Percentiles rank a stretch among this genome's conserved stretches.
Conservation (phyloP, 306 rosid species). For the Trifolium subterraneum region DNA sequence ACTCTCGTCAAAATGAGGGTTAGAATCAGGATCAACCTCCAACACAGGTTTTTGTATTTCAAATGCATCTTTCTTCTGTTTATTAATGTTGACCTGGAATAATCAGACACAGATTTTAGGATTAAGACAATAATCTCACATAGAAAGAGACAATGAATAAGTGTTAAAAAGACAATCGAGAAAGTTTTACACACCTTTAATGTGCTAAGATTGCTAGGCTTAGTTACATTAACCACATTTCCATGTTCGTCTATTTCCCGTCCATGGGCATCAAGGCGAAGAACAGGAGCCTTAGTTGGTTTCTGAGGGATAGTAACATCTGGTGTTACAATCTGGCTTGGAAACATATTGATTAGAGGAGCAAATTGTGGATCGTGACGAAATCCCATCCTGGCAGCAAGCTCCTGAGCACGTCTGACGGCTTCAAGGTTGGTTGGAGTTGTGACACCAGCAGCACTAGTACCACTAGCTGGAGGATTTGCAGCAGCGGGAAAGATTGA, state of each 20-base stretch:
- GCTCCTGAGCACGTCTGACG: conserved; percentile 93
- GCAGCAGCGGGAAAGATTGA: conserved; percentile 52
- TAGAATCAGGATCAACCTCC: conserved; percentile 85
- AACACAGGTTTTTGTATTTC: conserved; percentile 88
- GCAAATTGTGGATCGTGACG: conserved; percentile 96
- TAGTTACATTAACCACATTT: conserved; percentile 73
- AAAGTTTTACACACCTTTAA: conserved; percentile 73
- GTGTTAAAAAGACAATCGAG: conserved; percentile 15
- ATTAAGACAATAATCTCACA: conserved; percentile 5
- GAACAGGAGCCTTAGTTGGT: conserved; percentile 91
- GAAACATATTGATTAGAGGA: conserved; percentile 88
- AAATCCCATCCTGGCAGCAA: conserved; percentile 95
- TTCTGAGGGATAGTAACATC: conserved; percentile 72
- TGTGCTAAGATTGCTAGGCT: conserved; percentile 90
- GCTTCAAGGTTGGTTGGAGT: conserved; percentile 65
- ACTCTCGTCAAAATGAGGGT: conserved; percentile 79
- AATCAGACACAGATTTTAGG: conserved; percentile 25
- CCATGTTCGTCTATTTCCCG: conserved; percentile 97
- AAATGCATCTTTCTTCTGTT: conserved; percentile 90
- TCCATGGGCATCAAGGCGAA: conserved; percentile 96
- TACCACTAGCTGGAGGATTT: conserved; percentile 42
- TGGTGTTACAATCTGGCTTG: conserved; percentile 69
- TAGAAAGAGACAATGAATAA: background rate
- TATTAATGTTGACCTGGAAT: conserved; percentile 92
- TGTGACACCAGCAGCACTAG: conserved; percentile 53